Percentiles rank a stretch among this genome's conserved stretches.
Conservation (phyloP, 345 rosid species). For the Syzygium aqueum region DNA sequence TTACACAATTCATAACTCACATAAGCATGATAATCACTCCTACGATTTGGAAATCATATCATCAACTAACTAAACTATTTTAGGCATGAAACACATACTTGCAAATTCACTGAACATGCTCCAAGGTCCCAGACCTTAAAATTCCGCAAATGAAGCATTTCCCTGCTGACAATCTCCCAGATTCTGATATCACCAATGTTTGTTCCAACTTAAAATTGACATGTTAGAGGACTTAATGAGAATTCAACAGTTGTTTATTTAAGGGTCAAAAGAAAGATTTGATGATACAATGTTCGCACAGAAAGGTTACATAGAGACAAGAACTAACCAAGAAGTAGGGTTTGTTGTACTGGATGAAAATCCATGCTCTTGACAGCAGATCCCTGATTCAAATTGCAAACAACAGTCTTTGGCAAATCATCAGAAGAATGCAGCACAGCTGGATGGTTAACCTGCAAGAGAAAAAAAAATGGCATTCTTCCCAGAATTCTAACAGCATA, state of each 20-base stretch:
- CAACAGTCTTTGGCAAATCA: conserved; percentile 70
- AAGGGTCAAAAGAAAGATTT: neutral
- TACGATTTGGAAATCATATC: neutral
- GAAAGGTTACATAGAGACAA: neutral
- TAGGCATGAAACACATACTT: conserved; percentile 28
- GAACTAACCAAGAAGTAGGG: conserved; percentile 60
- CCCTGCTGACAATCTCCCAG: conserved; percentile 73
- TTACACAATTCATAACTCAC: neutral
- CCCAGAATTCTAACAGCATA: neutral
- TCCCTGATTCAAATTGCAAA: conserved; percentile 59
- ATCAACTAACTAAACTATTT: neutral
- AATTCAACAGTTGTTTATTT: neutral
- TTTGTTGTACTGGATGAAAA: conserved; percentile 79
- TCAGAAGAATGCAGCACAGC: conserved; percentile 57
- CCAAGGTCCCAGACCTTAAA: conserved; percentile 65
- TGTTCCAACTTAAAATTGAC: conserved; percentile 62
- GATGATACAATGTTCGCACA: neutral
- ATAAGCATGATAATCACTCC: neutral
- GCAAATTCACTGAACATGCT: conserved; percentile 43
- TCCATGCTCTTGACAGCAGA: conserved; percentile 83
- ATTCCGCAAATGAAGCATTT: conserved; percentile 42
- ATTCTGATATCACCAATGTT: conserved; percentile 57
- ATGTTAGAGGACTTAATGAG: neutral
- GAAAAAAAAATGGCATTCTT: neutral
- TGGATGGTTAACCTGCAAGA: conserved; percentile 49